Conservation (phyloP, 2,329 filamentous ascomycete species). For the Akanthomyces muscarius region DNA sequence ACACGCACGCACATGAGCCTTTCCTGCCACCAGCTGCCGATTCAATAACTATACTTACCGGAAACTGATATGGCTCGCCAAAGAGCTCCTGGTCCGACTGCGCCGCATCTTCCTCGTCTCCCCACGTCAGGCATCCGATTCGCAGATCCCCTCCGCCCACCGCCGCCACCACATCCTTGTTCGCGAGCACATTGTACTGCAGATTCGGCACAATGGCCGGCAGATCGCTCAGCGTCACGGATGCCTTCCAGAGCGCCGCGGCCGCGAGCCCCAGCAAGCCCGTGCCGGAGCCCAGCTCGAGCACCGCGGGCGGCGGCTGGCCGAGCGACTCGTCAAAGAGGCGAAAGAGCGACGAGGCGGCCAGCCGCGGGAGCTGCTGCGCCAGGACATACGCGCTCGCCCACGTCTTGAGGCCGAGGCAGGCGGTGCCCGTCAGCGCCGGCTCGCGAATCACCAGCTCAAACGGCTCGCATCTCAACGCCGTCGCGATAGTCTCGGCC, state of each 20-base stretch:
- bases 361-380: slow-evolving; percentile 57
- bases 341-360: slow-evolving; percentile 39
- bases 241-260: slow-evolving; percentile 62
- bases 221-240: slow-evolving; percentile 76
- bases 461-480: slow-evolving; percentile 38
- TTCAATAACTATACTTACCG: slow-evolving; percentile 30
- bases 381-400: slow-evolving; percentile 84
- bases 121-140: slow-evolving; percentile 73
- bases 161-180: slow-evolving; percentile 51
- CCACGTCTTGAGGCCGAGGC: slow-evolving; percentile 90
- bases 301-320: slow-evolving; percentile 35
- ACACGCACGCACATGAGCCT: slow-evolving; percentile 4
- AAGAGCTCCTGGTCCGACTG: slow-evolving; percentile 43
- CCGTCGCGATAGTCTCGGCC: slow-evolving; percentile 22
- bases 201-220: slow-evolving; percentile 81
- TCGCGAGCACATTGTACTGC: slow-evolving; percentile 64
- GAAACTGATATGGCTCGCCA: slow-evolving; percentile 46
- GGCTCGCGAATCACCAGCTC: slow-evolving; percentile 78
- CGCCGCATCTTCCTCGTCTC: slow-evolving; percentile 41
- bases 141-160: slow-evolving; percentile 57
- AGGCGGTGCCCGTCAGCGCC: slow-evolving; percentile 76
- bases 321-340: slow-evolving; percentile 38
- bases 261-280: slow-evolving; percentile 87
- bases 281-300: slow-evolving; percentile 88
- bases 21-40: not conserved